Evolutionary conservation across 768 basidiomycete genomes (phyloP), one percentile per base, ranked within the genome.

Genomic region (Suillus alpinus): DNA sequence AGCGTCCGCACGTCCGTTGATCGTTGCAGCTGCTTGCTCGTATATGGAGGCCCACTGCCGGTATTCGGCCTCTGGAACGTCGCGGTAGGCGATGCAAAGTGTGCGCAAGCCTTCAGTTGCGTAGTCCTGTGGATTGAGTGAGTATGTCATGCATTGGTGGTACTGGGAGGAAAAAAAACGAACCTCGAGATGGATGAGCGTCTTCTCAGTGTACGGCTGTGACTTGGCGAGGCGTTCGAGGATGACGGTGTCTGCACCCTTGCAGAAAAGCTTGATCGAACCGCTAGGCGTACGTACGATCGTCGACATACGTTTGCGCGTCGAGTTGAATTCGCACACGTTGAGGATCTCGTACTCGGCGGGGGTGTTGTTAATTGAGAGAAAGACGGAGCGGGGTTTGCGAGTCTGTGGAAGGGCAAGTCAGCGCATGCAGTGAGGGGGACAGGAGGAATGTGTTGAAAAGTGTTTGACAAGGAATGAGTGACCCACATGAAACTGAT

Each of bases 261-360:
- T 99, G 62, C 91, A 94, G 69, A 93, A 98, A 9, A 99, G 71
- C 76, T 95, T 98, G 77, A 99, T 92, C 73, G 86, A 87, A 51
- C 96, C 95, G 65, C 94, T 87, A 0, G 95, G 90, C 29, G 84
- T 82, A 26, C 94, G 86, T 36, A 99, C 84, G 66, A 99, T 76
- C 1, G 95, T 96, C 31, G 97, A 98, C 97, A 99, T 98, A 61
- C 97, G 85, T 70, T 99, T 98, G 56, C 97, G 85, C 4, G 94
- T 93, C 26, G 94, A 97, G 71, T 98, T 98, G 82, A 99, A 99
- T 76, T 98, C 97, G 83, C 95, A 97, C 47, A 99, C 90, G 69
- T 98, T 98, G 61, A 99, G 75, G 59, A 98, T 85, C 69, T 98
- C 86, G 71, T 87, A 98, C 71, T 98, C 94, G 59, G 85, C 82